Evolutionary conservation across 2,329 filamentous ascomycete genomes (phyloP), one percentile per base, ranked within the genome.

Genomic region (Tympanopsis confertula): DNA sequence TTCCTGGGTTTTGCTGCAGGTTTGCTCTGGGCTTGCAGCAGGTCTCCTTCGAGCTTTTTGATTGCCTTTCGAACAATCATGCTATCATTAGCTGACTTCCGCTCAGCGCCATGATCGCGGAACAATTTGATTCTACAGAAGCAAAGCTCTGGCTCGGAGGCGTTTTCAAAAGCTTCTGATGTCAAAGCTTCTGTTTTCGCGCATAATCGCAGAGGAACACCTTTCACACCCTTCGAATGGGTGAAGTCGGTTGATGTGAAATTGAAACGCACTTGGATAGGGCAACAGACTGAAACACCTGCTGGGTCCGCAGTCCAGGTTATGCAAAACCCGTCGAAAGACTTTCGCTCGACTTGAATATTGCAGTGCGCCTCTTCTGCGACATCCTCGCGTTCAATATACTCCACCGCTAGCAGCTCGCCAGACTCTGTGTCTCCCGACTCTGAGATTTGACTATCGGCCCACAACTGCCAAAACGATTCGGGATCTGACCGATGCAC

Each of bases 191-290:
- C 71, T 1, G 76, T 81, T 52, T 80, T 81, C 2, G 74, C 69
- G 50, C 75, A 80, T 2, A 81, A 57, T 40, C 76, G 61, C 3
- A 81, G 75, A 1, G 76, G 76, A 42, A 80, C 79, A 38, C 76
- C 76, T 51, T 81, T 81, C 33, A 81, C 76, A 19, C 76, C 76
- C 48, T 81, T 81, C 13, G 76, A 80, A 48, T 80, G 76, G 50
- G 74, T 80, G 51, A 80, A 81, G 49, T 81, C 76, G 14, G 76
- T 81, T 4, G 76, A 81, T 1, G 80, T 57, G 50, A 81, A 81
- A 50, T 81, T 81, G 60, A 81, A 81, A 18, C 76, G 71, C 3
- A 80, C 71, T 10, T 74, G 71, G 29, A 81, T 66, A 1, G 69
- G 65, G 46, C 74, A 79, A 40, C 78, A n/a, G n/a, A n/a, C 73